These are phyloP conservation scores for Daedaleopsis sinensis DNA, from an alignment of 768 basidiomycete species.

Conservation along the genomic window DNA sequence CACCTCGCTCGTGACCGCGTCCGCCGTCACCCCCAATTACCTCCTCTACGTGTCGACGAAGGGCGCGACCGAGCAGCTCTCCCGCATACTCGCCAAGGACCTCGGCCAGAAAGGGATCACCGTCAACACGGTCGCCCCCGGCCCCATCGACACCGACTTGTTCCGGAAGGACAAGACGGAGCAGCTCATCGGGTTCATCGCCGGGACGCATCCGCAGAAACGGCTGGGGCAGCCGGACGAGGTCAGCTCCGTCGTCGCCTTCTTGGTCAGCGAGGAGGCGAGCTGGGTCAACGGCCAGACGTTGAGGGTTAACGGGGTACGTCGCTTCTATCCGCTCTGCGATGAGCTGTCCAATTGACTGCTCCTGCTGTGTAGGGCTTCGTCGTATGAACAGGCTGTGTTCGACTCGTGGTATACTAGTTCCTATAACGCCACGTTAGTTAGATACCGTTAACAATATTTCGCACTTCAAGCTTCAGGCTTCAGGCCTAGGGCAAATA, in stretches of 20 bases:
- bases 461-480: too few relatives aligned
- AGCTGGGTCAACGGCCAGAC: conserved; percentile 63
- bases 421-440: too few relatives aligned
- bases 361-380: too few relatives aligned
- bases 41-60: conserved; percentile 58
- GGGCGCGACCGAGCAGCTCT: conserved; percentile 61
- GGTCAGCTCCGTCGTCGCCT: conserved; percentile 54
- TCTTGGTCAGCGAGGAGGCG: conserved; percentile 54
- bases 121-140: conserved; percentile 61
- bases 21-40: conserved; percentile 48
- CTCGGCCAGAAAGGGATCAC: conserved; percentile 56
- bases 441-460: too few relatives aligned
- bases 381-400: too few relatives aligned
- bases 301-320: conserved; percentile 59
- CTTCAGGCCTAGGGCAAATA: too few relatives aligned
- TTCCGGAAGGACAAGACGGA: conserved; percentile 59
- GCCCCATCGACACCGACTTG: conserved; percentile 56
- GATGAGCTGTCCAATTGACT: too few relatives aligned
- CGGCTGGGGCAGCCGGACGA: conserved; percentile 54
- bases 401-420: too few relatives aligned
- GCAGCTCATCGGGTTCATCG: conserved; percentile 46
- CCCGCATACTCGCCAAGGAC: conserved; percentile 60
- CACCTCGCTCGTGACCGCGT: conserved; percentile 47
- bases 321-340: too few relatives aligned
- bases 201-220: conserved; percentile 47